Evolutionary conservation across 768 basidiomycete species (phyloP), one percentile per base, ranked within the genome.

Genomic region (Rhodotorula graminis): DNA sequence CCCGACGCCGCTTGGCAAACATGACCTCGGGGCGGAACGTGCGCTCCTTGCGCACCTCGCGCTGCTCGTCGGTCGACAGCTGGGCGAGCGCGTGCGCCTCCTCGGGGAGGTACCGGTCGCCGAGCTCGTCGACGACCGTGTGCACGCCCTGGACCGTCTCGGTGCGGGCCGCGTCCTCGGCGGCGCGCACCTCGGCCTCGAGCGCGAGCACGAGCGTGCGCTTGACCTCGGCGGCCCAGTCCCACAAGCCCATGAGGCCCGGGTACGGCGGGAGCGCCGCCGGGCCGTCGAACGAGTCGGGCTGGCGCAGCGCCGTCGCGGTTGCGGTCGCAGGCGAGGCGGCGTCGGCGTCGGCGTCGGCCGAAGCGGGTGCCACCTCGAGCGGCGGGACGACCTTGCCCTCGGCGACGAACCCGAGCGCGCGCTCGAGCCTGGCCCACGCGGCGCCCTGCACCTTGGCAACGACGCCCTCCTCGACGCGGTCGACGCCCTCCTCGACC

Each of bases 21-120:
- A 99, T 98, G 23, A 92, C 95, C 80, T 95, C 90, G n/a, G 95
- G 92, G 83, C 91, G 88, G 84, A 99, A 99, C 21, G 95, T 87
- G 40, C 92, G 85, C 67, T 87, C 85, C 61, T 87, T 87, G 53
- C 31, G 31, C 16, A 16, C 31, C 23, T 12, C 31, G 31, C 33
- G 31, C 47, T 37, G 61, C 47, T 91, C 85, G n/a, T 19, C 46
- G 80, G 93, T n/a, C 25, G n/a, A n/a, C 33, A 58, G 61, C 27
- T 53, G 47, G 23, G 47, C 25, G 11, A 52, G 56, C 61, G 63
- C 46, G 49, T 31, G 50, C 11, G n/a, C 59, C 42, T 63, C 61
- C 33, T 69, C 58, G 33, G 82, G 82, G 2, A 99, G 86, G 81
- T 91, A 87, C 68, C 83, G 83, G 70, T 95, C 89, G 29, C 87